Conservation (phyloP, 2,329 filamentous ascomycete species). For the Fusarium sp. region DNA sequence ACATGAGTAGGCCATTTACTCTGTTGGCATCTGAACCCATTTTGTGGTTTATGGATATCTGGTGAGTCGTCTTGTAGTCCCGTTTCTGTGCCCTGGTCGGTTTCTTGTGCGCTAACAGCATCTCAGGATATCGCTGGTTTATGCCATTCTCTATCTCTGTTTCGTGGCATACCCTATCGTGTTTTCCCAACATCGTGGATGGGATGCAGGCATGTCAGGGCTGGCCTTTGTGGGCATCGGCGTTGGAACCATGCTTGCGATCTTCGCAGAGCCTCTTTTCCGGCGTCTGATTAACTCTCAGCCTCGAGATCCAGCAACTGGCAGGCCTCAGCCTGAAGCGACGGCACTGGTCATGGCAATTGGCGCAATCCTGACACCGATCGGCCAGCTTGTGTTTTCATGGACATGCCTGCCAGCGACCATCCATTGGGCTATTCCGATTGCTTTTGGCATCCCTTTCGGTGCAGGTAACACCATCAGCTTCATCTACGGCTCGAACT, state of each 20-base stretch:
- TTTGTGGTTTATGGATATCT: conserved; percentile 73
- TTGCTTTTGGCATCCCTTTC: conserved; percentile 83
- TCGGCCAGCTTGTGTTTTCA: conserved; percentile 86
- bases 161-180: conserved; percentile 93
- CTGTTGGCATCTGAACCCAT: conserved; percentile 87
- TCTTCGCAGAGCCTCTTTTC: conserved; percentile 76
- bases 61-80: conserved; percentile 58
- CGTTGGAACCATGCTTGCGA: conserved; percentile 71
- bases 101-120: conserved; percentile 10
- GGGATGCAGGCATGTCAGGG: conserved; percentile 78
- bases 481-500: conserved; percentile 87
- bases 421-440: conserved; percentile 85
- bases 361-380: conserved; percentile 77
- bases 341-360: conserved; percentile 85
- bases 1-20: conserved; percentile 80
- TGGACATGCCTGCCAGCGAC: conserved; percentile 84
- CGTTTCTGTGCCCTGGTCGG: background rate
- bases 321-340: conserved; percentile 79
- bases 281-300: conserved; percentile 83
- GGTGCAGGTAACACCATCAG: conserved; percentile 80
- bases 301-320: conserved; percentile 78
- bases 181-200: conserved; percentile 79
- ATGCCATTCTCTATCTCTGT: conserved; percentile 88
- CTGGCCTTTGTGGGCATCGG: conserved; percentile 81
- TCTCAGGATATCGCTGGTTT: conserved; percentile 80